phyloP scores from a whole-genome alignment of 2,329 filamentous ascomycete genomes.

The Sordariomycetes sp. region DNA sequence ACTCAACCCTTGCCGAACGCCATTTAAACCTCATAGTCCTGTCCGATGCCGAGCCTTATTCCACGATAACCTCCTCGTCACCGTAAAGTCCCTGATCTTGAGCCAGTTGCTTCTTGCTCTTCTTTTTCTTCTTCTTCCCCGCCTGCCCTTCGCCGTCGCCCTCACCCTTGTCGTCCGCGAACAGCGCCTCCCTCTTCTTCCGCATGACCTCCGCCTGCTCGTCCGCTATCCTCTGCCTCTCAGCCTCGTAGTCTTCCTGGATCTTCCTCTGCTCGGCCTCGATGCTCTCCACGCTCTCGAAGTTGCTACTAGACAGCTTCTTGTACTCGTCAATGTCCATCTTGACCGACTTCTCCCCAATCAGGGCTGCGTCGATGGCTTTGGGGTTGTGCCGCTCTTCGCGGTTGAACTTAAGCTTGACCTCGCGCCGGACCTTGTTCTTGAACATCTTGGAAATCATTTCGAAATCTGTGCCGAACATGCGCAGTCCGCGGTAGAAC shows the following conservation, averaged over 20 bases:
- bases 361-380: conserved; percentile 55
- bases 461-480: conserved; percentile 77
- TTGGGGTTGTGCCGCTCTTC: conserved; percentile 62
- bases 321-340: conserved; percentile 56
- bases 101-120: conserved; percentile 18
- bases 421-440: conserved; percentile 58
- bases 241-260: conserved; percentile 34
- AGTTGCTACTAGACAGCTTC: conserved; percentile 40
- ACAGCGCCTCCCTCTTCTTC: conserved; percentile 38
- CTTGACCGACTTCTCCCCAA: conserved; percentile 45
- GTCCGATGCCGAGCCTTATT: background rate
- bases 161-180: conserved; percentile 28
- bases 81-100: background rate
- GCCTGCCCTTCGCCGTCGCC: conserved; percentile 4
- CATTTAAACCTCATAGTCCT: no score
- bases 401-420: conserved; percentile 76
- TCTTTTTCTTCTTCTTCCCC: conserved; percentile 23
- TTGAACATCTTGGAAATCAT: conserved; percentile 72
- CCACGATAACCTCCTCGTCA: background rate
- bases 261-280: conserved; percentile 43
- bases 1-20: no score
- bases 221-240: conserved; percentile 31
- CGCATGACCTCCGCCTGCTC: conserved; percentile 37
- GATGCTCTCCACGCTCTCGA: conserved; percentile 45
- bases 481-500: conserved; percentile 66